phyloP scores from a whole-genome alignment of 257 asterid species.

The Mitragyna speciosa region DNA sequence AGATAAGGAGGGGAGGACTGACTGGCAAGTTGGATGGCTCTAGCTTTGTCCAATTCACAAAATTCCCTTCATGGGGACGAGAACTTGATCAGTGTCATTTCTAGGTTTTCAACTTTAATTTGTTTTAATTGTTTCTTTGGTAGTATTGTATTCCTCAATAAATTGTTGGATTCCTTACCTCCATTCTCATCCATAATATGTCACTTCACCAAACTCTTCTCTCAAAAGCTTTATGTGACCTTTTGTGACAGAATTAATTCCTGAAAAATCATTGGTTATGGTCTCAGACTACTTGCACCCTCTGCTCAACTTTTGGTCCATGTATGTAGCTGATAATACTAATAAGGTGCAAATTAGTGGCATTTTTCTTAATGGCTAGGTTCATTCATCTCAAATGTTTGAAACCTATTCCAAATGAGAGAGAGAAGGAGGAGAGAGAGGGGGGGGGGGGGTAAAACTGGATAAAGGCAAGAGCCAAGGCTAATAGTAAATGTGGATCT shows the following conservation, averaged over 20 bases:
- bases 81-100: background rate
- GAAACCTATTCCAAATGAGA: background rate
- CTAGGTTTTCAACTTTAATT: background rate
- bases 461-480: background rate
- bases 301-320: background rate
- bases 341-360: background rate
- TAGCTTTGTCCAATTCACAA: constrained; percentile 23
- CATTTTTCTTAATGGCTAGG: background rate
- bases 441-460: background rate
- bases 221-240: constrained; percentile 1
- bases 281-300: background rate
- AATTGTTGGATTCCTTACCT: constrained; percentile 8
- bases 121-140: too few relatives aligned
- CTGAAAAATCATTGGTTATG: constrained; percentile 14
- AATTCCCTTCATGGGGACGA: constrained; percentile 7
- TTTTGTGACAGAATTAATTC: background rate
- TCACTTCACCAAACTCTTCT: constrained; percentile 15
- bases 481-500: background rate
- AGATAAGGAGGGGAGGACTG: constrained; percentile 29
- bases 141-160: background rate
- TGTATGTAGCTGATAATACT: background rate
- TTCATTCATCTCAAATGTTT: background rate
- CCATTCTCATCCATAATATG: constrained; percentile 2
- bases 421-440: background rate
- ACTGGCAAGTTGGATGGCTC: constrained; percentile 29